Evolutionary conservation across 2,329 filamentous ascomycete species (phyloP).

Genomic region (Exophiala viscosa): DNA sequence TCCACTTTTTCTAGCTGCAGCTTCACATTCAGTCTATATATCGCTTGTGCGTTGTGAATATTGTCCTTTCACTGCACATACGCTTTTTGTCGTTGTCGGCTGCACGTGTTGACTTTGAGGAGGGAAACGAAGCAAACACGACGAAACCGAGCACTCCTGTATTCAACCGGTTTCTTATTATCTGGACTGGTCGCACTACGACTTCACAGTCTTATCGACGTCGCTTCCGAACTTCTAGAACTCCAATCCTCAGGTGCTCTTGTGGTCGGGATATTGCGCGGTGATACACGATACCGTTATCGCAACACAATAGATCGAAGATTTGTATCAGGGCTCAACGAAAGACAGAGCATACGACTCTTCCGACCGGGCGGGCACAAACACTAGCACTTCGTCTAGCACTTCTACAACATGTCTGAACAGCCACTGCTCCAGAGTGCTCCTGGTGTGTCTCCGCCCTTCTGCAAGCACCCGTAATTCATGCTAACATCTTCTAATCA

Average conservation of each 20-base stretch:
- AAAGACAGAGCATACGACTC: too few species aligned
- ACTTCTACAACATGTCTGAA: slow-evolving; percentile 70
- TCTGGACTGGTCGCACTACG: not conserved
- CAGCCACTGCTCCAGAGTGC: slow-evolving; percentile 94
- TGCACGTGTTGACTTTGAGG: not conserved
- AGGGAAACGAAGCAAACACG: not conserved
- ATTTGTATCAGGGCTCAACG: too few species aligned
- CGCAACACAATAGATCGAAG: too few species aligned
- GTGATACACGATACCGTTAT: too few species aligned
- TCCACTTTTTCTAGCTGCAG: too few species aligned
- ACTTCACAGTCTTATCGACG: not conserved
- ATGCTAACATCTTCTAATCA: slow-evolving; percentile 36
- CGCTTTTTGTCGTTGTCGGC: not conserved
- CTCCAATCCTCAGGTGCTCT: too few species aligned
- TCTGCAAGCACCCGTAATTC: too few species aligned
- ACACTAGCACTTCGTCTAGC: slow-evolving; percentile 5
- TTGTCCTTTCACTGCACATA: slow-evolving; percentile 6
- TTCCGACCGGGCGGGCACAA: not conserved
- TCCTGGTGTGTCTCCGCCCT: slow-evolving; percentile 60
- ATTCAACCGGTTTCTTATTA: not conserved
- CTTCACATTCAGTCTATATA: too few species aligned
- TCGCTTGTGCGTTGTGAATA: too few species aligned
- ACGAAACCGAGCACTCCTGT: not conserved
- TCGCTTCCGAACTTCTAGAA: not conserved
- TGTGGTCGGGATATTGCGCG: too few species aligned